A percentile compares a stretch with the other conserved stretches of the same genome.
Evolutionary conservation across 805 yeast species (phyloP).

Genomic region (Ogataea chonburiensis): DNA sequence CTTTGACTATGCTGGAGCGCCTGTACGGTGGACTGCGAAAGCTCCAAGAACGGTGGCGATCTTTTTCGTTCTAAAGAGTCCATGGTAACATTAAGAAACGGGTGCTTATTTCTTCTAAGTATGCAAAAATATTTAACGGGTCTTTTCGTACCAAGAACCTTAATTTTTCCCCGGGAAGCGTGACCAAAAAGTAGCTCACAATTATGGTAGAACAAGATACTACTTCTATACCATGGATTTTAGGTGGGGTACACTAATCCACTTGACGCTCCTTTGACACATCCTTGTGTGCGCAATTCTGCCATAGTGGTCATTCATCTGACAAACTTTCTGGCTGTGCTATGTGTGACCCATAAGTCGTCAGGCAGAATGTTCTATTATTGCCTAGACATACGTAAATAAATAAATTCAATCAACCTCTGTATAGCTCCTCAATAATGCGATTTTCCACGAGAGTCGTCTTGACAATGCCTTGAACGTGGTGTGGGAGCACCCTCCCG

Average conservation of each 20-base stretch:
- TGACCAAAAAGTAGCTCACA: constrained; percentile 5
- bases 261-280: neutral
- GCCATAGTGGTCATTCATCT: neutral
- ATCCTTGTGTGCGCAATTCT: neutral
- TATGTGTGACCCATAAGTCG: constrained; percentile 3
- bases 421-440: constrained; percentile 55
- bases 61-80: constrained; percentile 26
- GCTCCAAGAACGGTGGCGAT: constrained; percentile 34
- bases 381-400: neutral
- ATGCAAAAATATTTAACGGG: constrained; percentile 10
- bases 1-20: constrained; percentile 23
- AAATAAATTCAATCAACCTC: no score
- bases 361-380: neutral
- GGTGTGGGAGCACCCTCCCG: constrained; percentile 66
- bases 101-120: constrained; percentile 2
- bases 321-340: constrained; percentile 4
- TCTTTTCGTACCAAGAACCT: constrained; percentile 3
- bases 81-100: constrained; percentile 13
- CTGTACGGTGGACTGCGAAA: constrained; percentile 29
- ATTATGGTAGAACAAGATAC: neutral
- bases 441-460: constrained; percentile 49
- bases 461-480: constrained; percentile 63
- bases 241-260: constrained; percentile 1
- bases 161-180: constrained; percentile 11
- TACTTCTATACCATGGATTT: neutral